Evolutionary conservation across 1,284 basidiomycete genomes (phyloP).

Genomic region (Phellopilus nigrolimitatus): DNA sequence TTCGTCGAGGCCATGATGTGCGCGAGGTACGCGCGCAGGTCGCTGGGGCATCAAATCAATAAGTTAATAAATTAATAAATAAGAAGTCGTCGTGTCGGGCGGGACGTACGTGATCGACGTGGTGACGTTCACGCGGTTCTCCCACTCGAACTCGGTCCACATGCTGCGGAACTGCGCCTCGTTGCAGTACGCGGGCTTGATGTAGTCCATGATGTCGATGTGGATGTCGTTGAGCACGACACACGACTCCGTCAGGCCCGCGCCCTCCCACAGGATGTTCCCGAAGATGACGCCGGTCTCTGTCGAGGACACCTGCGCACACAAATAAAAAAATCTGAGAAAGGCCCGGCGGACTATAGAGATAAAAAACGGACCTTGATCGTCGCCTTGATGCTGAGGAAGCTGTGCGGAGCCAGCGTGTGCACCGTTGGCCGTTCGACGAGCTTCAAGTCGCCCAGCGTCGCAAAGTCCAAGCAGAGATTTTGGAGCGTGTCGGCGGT

Average conservation of each 20-base stretch:
- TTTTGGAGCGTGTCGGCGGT: conserved; percentile 94
- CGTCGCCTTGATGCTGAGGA: conserved; percentile 98
- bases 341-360: no score
- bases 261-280: conserved; percentile 96
- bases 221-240: conserved; percentile 97
- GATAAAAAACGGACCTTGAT: conserved; percentile 92
- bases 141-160: conserved; percentile 99
- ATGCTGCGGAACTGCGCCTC: conserved; percentile 95
- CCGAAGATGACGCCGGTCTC: conserved; percentile 99
- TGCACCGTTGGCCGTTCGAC: conserved; percentile 93
- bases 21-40: conserved; percentile 79
- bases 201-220: conserved; percentile 99
- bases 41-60: conserved; percentile 45
- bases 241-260: conserved; percentile 79
- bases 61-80: conserved; percentile 2
- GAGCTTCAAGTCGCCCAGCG: conserved; percentile 94
- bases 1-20: conserved; percentile 93
- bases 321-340: no score
- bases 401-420: conserved; percentile 92
- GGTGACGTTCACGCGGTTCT: conserved; percentile 93
- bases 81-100: no score
- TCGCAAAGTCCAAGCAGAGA: conserved; percentile 96
- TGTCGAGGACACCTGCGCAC: conserved; percentile 78
- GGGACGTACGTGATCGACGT: conserved; percentile 67
- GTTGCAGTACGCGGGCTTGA: conserved; percentile 94